Base-by-base conservation (phyloP, 805 yeast species). In the Cyberlindnera americana region DNA sequence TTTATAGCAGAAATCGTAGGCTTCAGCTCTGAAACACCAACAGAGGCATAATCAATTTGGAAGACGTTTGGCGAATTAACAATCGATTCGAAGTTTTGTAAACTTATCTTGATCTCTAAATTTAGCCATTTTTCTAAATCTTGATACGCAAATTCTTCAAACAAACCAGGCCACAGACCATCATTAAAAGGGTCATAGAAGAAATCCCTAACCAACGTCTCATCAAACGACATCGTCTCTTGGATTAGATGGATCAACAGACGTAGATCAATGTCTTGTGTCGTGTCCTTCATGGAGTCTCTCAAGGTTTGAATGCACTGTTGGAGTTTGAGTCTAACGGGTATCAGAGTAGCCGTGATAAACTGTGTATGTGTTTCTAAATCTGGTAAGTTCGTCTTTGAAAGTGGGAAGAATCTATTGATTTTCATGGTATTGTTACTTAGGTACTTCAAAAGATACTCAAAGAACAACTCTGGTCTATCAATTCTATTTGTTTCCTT, bases 401-500 rank as follows among this genome's bases (percentile, higher is more conserved):
- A 40, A 35, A 75, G 66, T 11, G 64, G 64, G 37, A 75, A 63
- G 3, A 71, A 56, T 23, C 64, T 53, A 24, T 65, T 67, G 27
- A 78, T 59, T 19, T 64, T 58, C 26, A 61, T 53, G 15, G 74
- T 37, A 37, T 75, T 68, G 19, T 54, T 52, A 8, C 61, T 52
- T 23, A 78, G 49, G 44, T 75, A 76, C 26, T 65, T 66, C 47
- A 73, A 71, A n/a, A 69, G 59, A 44, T 67, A 78, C 16, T 61
- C 61, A 44, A 75, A 67, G 23, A 78, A 75, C 62, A 75, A 66
- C 50, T 78, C 81, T 33, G 76, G 78, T 44, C 65, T 69, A 29
- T 67, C 71, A 38, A 69, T 58, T 42, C 68, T 66, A 53, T 64
- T 72, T 3, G 76, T 71, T 3, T 68, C 72, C 38, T 55, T 65